Base-by-base conservation (phyloP, 306 rosid genomes). In the Malus sylvestris region DNA sequence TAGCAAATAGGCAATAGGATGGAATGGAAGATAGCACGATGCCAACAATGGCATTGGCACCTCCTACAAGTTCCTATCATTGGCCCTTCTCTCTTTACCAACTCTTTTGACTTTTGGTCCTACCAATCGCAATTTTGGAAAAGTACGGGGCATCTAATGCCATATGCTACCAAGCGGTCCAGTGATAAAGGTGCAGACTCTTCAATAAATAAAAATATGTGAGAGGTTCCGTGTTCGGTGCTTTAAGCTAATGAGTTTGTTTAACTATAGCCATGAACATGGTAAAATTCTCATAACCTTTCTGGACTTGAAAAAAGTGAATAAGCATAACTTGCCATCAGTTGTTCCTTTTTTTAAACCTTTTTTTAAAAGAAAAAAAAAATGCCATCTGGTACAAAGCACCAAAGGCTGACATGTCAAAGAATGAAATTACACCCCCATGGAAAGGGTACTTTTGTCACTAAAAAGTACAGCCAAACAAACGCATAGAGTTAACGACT, bases 131-230 rank as follows among this genome's bases (percentile, higher is more conserved):
- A 85, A 77, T 73, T 79, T 38, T 51, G 77, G 67, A 68, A 86
- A 86, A 86, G 83, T 59, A 76, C 32, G 35, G 68, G 88, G 91
- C 67, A 91, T 91, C 91, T 83, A 77, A 87, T 86, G 81, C 89
- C 84, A 77, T 77, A 19, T 51, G 65, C 51, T n/a, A 11, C 8
- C 40, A 6, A 35, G 40, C 6, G 40, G 6, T 6, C 40, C 8
- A 6, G 8, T 35, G 3, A 1, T 35, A 35, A 35, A 35, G 0
- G 2, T 35, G 2, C 8, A 33, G 38, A 33, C 8, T 35, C 0
- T 6, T 0, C 0, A 6, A 35, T 6, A 35, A 35, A 35, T 2
- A 6, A 33, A 33, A 33, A 33, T 33, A 6, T 1, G 40, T 1
- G 40, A 35, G 40, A 35, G 40, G 38, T 35, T 35, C 2, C 8